Conservation (phyloP, 2,329 filamentous ascomycete species). For the Fusarium mexicanum region DNA sequence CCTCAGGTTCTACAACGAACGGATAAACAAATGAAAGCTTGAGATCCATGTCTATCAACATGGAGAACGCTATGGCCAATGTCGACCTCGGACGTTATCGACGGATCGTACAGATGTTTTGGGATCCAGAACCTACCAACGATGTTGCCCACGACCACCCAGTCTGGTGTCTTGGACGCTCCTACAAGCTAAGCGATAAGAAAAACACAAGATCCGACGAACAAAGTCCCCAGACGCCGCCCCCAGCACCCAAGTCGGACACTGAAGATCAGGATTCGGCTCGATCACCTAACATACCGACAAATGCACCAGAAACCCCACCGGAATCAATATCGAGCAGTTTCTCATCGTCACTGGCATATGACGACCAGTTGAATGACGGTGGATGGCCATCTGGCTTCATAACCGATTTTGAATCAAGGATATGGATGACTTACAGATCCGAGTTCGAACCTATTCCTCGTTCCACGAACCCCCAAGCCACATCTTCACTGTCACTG, state of each 20-base stretch:
- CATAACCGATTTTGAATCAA: conserved; percentile 90
- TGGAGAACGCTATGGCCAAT: conserved; percentile 57
- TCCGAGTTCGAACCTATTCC: conserved; percentile 86
- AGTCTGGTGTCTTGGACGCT: conserved; percentile 82
- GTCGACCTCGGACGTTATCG: conserved; percentile 80
- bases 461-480: conserved; percentile 78
- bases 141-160: conserved; percentile 72
- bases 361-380: conserved; percentile 55
- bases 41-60: conserved; percentile 22
- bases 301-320: conserved; percentile 55
- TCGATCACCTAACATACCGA: conserved; percentile 29
- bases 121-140: conserved; percentile 89
- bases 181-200: conserved; percentile 56
- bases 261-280: conserved; percentile 27
- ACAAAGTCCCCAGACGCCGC: conserved; percentile 37
- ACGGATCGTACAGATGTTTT: conserved; percentile 89
- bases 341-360: conserved; percentile 61
- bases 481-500: conserved; percentile 77
- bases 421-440: conserved; percentile 96
- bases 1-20: not conserved
- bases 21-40: conserved; percentile 23
- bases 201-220: conserved; percentile 14
- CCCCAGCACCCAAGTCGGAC: conserved; percentile 25
- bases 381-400: conserved; percentile 85
- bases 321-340: conserved; percentile 62